These are phyloP conservation scores for Coelastrella sp. DNA, from an alignment of 139 green algal genomes.

Conservation along the genomic window DNA sequence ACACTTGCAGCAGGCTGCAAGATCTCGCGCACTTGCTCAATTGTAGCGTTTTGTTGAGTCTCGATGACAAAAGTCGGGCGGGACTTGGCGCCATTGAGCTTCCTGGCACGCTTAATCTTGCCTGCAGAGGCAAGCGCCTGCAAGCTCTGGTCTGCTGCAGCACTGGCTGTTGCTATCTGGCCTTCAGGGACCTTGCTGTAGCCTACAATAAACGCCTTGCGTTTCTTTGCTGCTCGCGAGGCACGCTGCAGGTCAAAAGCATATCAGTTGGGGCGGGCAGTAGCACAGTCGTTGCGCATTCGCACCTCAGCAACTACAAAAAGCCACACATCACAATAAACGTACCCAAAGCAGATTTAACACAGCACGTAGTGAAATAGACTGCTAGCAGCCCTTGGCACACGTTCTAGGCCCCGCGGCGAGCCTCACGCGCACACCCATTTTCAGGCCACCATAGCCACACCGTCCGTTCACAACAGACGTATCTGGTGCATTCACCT, in stretches of 20 bases:
- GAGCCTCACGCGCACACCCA: too few species aligned
- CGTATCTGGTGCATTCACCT: too few species aligned
- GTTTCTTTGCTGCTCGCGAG: neutral
- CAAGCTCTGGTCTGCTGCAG: neutral
- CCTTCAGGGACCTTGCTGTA: neutral
- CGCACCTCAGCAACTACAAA: neutral
- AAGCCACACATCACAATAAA: neutral
- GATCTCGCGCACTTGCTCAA: neutral
- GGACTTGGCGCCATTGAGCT: neutral
- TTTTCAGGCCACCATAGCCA: neutral
- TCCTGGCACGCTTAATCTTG: neutral
- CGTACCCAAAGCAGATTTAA: too few species aligned
- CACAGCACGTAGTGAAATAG: too few species aligned
- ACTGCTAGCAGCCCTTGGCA: too few species aligned
- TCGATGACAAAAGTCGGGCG: neutral
- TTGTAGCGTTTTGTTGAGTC: neutral
- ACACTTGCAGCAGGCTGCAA: neutral
- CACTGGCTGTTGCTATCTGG: neutral
- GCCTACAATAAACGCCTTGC: neutral
- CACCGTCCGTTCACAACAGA: neutral
- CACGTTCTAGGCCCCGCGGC: too few species aligned
- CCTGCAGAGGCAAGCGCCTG: neutral
- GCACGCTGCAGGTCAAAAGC: neutral
- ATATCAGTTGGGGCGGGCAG: too few species aligned
- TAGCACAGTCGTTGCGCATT: neutral